Evolutionary conservation across 352 stramenopile species (phyloP).

Genomic region (Pythium guiyangense): DNA sequence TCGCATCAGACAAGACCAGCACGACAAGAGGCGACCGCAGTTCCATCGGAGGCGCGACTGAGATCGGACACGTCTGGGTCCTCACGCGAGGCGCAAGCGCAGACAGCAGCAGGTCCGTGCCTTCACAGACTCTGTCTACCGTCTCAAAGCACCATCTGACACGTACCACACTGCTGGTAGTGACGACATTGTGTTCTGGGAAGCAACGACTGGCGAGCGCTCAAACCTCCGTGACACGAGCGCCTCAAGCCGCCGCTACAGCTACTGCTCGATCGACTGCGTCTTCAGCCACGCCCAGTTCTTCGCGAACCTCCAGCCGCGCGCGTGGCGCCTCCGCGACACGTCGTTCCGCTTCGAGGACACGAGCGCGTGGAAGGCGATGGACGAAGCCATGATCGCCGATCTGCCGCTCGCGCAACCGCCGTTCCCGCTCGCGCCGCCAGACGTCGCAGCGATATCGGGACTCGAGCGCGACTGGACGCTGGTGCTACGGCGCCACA

Average conservation of each 20-base stretch:
- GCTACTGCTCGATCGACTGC: constrained; percentile 77
- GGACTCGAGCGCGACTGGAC: constrained; percentile 50
- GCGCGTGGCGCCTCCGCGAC: constrained; percentile 33
- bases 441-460: constrained; percentile 23
- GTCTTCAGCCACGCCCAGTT: constrained; percentile 75
- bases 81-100: constrained; percentile 35
- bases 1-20: constrained; percentile 29
- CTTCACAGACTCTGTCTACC: too few relatives aligned
- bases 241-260: constrained; percentile 12
- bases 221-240: constrained; percentile 23
- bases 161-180: constrained; percentile 2
- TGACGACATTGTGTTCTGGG: constrained; percentile 57
- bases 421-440: constrained; percentile 21
- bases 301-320: constrained; percentile 73
- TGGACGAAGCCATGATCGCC: constrained; percentile 44
- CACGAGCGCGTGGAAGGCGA: constrained; percentile 49
- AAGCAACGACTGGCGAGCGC: constrained; percentile 62
- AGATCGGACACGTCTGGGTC: constrained; percentile 79
- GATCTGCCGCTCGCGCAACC: constrained; percentile 34
- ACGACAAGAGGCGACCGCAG: constrained; percentile 8
- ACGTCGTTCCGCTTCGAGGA: constrained; percentile 61
- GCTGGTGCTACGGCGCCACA: constrained; percentile 24
- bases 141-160: background rate
- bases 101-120: constrained; percentile 6
- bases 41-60: constrained; percentile 4